Evolutionary conservation across 2,329 filamentous ascomycete species (phyloP), one percentile per base, ranked within the genome.

Genomic region (Trichophyton simii): DNA sequence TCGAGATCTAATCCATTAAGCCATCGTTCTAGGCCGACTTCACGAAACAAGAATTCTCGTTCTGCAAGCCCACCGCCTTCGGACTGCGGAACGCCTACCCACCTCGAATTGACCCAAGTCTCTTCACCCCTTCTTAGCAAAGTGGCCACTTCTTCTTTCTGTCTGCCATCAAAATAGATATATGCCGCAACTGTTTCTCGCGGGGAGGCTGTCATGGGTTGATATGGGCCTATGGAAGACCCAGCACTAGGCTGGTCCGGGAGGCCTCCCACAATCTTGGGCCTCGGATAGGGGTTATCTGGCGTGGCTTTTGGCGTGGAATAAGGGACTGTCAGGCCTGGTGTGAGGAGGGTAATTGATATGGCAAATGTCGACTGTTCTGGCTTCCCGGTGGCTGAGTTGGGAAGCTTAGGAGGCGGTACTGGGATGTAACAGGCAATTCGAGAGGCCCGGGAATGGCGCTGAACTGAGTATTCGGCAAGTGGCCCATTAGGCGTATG

Each of bases 151-250:
- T 99, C 94, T 73, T 99, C 94, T 74, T 99, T 99, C 63, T 84
- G 83, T 65, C 94, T 82, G 18, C 94, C 94, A 74, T 99, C 94
- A 71, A 99, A 99, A 77, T 99, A 99, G 68, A 99, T 97, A 74
- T 99, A 99, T 42, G 92, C 94, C 36, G 94, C 94, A 68, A 99
- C 92, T 13, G 94, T 99, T 77, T 99, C 94, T 74, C 96, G 96
- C 61, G 90, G 87, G 36, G 89, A 95, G 64, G 88, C 87, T 20
- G 94, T 97, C 77, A 96, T 85, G 60, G 94, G 89, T 65, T 92
- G 87, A 76, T 99, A 99, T 0, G 92, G 90, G 60, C 83, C 85
- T 64, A 96, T 81, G 42, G 84, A 79, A 46, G 83, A 74, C 60
- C 73, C 72, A 67, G 79, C 80, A 31, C 1, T 28, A 36, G 52